A percentile compares a stretch with the other conserved stretches of the same genome.
Conservation (phyloP, 2,329 filamentous ascomycete species). For the Apiospora sp. region DNA sequence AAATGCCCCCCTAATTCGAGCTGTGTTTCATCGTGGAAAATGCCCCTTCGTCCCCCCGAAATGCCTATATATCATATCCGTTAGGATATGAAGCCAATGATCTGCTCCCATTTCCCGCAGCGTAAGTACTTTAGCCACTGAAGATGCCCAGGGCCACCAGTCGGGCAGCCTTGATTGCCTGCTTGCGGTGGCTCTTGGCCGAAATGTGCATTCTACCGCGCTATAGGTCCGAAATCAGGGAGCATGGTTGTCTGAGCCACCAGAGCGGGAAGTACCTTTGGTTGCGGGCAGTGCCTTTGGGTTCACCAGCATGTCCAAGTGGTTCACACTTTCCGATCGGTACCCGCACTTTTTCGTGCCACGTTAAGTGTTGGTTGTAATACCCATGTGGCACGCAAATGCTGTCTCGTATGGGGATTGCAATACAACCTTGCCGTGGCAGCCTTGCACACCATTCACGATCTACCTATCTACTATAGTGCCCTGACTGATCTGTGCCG, state of each 20-base stretch:
- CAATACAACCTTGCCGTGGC: conserved; percentile 47
- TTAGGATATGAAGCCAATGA: neutral
- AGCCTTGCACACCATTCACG: conserved; percentile 40
- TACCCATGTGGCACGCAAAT: conserved; percentile 46
- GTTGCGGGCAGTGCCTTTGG: conserved; percentile 41
- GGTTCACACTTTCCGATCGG: conserved; percentile 49
- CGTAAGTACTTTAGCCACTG: conserved; percentile 3
- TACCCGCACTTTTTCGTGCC: conserved; percentile 50
- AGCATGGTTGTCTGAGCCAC: conserved; percentile 48
- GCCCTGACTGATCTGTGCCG: conserved; percentile 44
- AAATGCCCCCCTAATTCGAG: conserved; percentile 4
- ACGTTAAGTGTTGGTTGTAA: conserved; percentile 56
- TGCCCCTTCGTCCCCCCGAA: neutral
- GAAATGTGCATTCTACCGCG: conserved; percentile 15
- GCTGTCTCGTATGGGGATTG: conserved; percentile 45
- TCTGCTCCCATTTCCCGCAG: neutral
- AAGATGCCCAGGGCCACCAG: neutral
- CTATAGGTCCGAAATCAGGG: conserved; percentile 37
- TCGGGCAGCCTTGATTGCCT: neutral
- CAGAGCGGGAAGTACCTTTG: conserved; percentile 45
- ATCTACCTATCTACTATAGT: conserved; percentile 38
- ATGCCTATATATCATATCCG: neutral
- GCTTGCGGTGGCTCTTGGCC: neutral
- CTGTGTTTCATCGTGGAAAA: neutral
- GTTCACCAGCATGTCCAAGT: conserved; percentile 44